Base-by-base conservation (phyloP, 495 filamentous ascomycete genomes). In the Aspergillus steynii region DNA sequence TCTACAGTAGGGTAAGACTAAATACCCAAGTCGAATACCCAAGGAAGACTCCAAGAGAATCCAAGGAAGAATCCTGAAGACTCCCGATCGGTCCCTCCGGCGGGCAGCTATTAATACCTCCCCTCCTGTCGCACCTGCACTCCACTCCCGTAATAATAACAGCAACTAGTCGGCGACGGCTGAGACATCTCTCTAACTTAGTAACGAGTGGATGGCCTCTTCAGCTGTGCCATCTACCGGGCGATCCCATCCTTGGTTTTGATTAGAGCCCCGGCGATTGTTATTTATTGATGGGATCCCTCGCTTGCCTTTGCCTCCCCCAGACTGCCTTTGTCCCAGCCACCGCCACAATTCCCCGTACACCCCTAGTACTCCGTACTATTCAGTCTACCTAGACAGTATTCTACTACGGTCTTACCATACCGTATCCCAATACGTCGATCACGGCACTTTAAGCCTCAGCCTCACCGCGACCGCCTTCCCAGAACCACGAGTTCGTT, bases 381-480 rank as follows among this genome's bases (percentile, higher is more conserved):
- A 20, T 20, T 20, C 20, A 20, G 20, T 20, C 20, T 20, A 20
- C 20, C 20, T 20, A 20, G 20, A 20, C 20, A 20, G 20, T 20
- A 34, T 2, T 7, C 5, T 26, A 32, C 32, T 1, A 37, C 9
- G 20, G 20, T 20, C 20, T 47, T 45, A 26, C 46, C 25, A 47
- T 47, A 46, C n/a, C 27, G 10, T 7, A 5, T 34, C 1, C 6
- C 31, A 34, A 34, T 9, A 7, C 6, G 31, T 34, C 31, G 31
- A 34, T 34, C 31, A 5, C 31, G 9, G 31, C 20, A 20, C 20
- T 20, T 34, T 34, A 34, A 42, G 37, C 51, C 29, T 66, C 64
- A 66, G 64, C 64, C 64, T 63, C 58, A 65, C 42, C 59, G 58
- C 56, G 69, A 67, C 66, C 66, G 66, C 62, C 67, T 68, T 67